phyloP scores from a whole-genome alignment of 2,329 filamentous ascomycete genomes.

The Teratosphaeriaceae sp. region DNA sequence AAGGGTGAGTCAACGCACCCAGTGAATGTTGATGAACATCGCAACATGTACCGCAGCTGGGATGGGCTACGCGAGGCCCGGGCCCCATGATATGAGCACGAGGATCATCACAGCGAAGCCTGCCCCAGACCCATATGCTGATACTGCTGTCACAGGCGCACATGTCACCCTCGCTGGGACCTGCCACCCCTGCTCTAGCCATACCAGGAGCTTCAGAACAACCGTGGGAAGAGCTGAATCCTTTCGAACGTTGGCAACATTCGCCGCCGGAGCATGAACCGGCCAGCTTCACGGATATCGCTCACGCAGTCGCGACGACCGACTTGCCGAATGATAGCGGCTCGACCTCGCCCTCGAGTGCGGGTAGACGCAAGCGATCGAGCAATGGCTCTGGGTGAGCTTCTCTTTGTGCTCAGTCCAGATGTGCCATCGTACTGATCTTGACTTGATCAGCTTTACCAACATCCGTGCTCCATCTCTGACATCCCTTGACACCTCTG shows the following conservation, averaged over 20 bases:
- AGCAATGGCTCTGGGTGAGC: constrained; percentile 39
- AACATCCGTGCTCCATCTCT: constrained; percentile 41
- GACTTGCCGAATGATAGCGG: constrained; percentile 20
- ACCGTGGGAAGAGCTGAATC: constrained; percentile 48
- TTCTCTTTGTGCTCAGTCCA: too few relatives aligned
- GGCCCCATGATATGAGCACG: too few relatives aligned
- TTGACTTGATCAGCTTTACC: constrained; percentile 29
- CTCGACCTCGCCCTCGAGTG: constrained; percentile 29
- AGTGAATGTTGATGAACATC: too few relatives aligned
- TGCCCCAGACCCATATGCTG: too few relatives aligned
- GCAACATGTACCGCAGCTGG: too few relatives aligned
- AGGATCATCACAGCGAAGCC: too few relatives aligned
- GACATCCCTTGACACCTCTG: constrained; percentile 39
- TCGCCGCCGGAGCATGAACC: constrained; percentile 65
- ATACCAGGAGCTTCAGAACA: constrained; percentile 56
- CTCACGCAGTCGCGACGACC: constrained; percentile 47
- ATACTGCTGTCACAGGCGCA: constrained; percentile 38
- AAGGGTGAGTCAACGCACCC: too few relatives aligned
- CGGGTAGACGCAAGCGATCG: constrained; percentile 42
- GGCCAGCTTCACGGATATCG: constrained; percentile 57
- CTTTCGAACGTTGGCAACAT: constrained; percentile 62
- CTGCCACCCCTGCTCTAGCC: constrained; percentile 59
- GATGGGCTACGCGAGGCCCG: too few relatives aligned
- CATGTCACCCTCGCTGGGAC: constrained; percentile 59
- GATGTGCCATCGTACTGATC: constrained; percentile 35